These are phyloP conservation scores for Eimeria maxima DNA, from an alignment of 169 alveolate species.

Conservation along the genomic window DNA sequence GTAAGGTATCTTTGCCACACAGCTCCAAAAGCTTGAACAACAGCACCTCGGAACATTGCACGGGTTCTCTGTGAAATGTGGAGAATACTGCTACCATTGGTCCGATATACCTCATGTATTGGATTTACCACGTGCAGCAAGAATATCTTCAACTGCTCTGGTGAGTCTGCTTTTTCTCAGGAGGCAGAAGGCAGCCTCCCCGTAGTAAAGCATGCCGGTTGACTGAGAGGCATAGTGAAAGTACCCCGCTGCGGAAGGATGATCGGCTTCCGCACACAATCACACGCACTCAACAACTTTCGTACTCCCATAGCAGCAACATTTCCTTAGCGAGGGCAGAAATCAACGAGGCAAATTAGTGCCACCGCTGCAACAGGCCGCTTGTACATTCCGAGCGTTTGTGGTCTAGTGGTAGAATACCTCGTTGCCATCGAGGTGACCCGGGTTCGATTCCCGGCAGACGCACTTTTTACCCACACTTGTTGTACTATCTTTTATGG, in stretches of 20 bases:
- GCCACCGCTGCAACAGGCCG: neutral
- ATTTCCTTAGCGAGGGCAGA: neutral
- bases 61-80: neutral
- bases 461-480: constrained; percentile 47
- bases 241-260: neutral
- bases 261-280: neutral
- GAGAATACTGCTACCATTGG: neutral
- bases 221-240: neutral
- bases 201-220: neutral
- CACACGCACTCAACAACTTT: neutral
- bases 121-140: neutral
- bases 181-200: neutral
- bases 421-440: constrained; percentile 99
- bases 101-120: neutral
- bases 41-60: neutral
- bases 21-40: neutral
- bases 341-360: neutral
- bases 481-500: neutral
- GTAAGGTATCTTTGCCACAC: neutral
- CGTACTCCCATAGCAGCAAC: neutral
- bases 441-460: constrained; percentile 99
- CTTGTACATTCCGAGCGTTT: constrained; percentile 18
- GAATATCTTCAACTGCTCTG: neutral
- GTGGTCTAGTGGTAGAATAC: constrained; percentile 99
- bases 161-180: neutral